These are phyloP conservation scores for Myxozyma melibiosi DNA, from an alignment of 805 yeast genomes.

Conservation along the genomic window DNA sequence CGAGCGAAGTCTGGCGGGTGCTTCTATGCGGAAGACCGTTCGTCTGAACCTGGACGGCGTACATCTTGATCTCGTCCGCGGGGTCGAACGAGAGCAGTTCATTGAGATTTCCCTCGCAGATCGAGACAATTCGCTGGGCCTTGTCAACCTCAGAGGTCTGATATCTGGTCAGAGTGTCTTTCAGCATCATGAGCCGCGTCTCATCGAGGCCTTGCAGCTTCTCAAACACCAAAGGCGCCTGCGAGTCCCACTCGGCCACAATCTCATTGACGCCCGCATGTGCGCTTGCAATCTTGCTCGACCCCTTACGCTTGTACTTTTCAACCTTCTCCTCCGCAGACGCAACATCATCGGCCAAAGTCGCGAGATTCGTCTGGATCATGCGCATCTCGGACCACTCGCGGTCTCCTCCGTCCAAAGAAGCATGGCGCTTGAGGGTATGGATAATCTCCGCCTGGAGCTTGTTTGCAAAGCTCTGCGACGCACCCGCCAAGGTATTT, in stretches of 20 bases:
- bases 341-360: slow-evolving; percentile 50
- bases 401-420: slow-evolving; percentile 48
- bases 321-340: slow-evolving; percentile 48
- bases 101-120: slow-evolving; percentile 66
- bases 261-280: slow-evolving; percentile 49
- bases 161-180: slow-evolving; percentile 66
- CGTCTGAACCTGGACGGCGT: slow-evolving; percentile 43
- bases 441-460: slow-evolving; percentile 45
- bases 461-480: slow-evolving; percentile 41
- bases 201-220: slow-evolving; percentile 73
- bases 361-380: slow-evolving; percentile 48
- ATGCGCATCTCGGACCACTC: slow-evolving; percentile 58
- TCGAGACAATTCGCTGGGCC: slow-evolving; percentile 48
- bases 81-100: slow-evolving; percentile 67
- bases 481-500: slow-evolving; percentile 40
- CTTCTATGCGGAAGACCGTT: slow-evolving; percentile 22
- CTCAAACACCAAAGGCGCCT: slow-evolving; percentile 76
- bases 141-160: slow-evolving; percentile 62
- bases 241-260: slow-evolving; percentile 60
- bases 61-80: slow-evolving; percentile 59
- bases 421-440: slow-evolving; percentile 48
- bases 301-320: slow-evolving; percentile 39
- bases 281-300: slow-evolving; percentile 46
- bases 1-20: too few relatives aligned
- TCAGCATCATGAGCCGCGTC: slow-evolving; percentile 60